phyloP scores from a whole-genome alignment of 257 asterid genomes.

The Solanum peruvianum region DNA sequence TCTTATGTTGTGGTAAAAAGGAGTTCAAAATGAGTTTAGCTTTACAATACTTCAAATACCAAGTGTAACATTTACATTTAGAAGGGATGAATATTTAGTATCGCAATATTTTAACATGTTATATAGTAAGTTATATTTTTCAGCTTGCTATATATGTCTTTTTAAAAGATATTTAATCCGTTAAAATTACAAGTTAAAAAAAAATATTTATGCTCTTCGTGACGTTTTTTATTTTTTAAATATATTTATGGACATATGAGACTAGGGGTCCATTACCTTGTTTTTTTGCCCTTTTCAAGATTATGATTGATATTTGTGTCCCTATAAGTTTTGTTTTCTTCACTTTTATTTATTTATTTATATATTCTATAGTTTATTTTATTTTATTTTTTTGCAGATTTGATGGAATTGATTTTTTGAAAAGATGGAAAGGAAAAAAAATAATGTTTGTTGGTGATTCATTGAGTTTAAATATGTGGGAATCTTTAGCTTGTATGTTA shows the following conservation, averaged over 20 bases:
- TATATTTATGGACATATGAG: not conserved
- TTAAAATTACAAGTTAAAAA: not conserved
- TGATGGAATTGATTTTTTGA: slow-evolving; percentile 11
- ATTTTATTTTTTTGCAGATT: not conserved
- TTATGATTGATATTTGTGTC: not conserved
- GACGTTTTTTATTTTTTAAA: not conserved
- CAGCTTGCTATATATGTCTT: not conserved
- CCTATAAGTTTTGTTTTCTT: not conserved
- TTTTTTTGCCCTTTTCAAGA: not conserved
- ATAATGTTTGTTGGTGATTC: slow-evolving; percentile 22
- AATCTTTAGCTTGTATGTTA: slow-evolving; percentile 13
- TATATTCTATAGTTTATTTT: too few relatives aligned
- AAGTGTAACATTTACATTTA: not conserved
- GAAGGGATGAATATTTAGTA: not conserved
- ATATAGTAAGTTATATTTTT: not conserved
- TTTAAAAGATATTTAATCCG: not conserved
- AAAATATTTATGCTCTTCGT: not conserved
- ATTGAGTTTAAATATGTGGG: slow-evolving; percentile 14
- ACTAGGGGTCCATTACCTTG: not conserved
- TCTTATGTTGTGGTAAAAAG: not conserved
- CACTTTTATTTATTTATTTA: not conserved
- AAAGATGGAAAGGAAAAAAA: slow-evolving; percentile 11
- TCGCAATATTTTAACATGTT: too few relatives aligned
- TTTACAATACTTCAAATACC: not conserved
- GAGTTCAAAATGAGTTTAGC: not conserved